Conservation (phyloP, 202 grass and related monocot genomes). For the Setaria italica region DNA sequence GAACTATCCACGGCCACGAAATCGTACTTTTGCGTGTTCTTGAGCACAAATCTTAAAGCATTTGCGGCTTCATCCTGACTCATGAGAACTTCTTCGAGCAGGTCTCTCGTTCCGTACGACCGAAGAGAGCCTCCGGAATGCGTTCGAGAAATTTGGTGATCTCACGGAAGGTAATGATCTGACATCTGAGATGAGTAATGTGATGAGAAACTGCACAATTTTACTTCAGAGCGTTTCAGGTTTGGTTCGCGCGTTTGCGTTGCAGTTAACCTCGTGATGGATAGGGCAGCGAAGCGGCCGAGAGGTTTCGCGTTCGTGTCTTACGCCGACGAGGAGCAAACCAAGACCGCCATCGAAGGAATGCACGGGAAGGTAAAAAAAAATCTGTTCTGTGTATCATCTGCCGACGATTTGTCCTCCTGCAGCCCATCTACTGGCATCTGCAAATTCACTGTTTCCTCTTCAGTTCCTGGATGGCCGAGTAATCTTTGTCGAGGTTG, state of each 20-base stretch:
- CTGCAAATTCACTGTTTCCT: conserved; percentile 30
- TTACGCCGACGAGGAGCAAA: conserved; percentile 64
- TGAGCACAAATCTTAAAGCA: conserved; percentile 15
- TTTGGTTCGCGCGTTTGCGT: background rate
- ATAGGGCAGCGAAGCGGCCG: conserved; percentile 63
- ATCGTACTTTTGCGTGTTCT: background rate
- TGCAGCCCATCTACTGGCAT: conserved; percentile 5
- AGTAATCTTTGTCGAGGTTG: conserved; percentile 79
- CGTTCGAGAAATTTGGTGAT: conserved; percentile 71
- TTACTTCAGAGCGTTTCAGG: background rate
- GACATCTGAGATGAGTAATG: background rate
- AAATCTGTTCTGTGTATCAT: background rate
- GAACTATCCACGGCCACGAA: background rate
- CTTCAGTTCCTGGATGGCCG: conserved; percentile 75
- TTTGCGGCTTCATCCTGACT: background rate
- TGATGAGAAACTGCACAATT: background rate
- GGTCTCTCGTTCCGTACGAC: conserved; percentile 77
- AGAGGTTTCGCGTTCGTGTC: conserved; percentile 78
- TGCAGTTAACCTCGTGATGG: conserved; percentile 81
- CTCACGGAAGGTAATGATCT: conserved; percentile 66
- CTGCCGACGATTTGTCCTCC: background rate
- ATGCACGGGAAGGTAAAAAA: conserved; percentile 83
- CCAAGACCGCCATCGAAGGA: conserved; percentile 61
- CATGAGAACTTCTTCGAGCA: conserved; percentile 23
- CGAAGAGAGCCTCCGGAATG: conserved; percentile 61